These are phyloP conservation scores for Dalechampia spathulata DNA, from an alignment of 441 rosid genomes.

Conservation along the genomic window DNA sequence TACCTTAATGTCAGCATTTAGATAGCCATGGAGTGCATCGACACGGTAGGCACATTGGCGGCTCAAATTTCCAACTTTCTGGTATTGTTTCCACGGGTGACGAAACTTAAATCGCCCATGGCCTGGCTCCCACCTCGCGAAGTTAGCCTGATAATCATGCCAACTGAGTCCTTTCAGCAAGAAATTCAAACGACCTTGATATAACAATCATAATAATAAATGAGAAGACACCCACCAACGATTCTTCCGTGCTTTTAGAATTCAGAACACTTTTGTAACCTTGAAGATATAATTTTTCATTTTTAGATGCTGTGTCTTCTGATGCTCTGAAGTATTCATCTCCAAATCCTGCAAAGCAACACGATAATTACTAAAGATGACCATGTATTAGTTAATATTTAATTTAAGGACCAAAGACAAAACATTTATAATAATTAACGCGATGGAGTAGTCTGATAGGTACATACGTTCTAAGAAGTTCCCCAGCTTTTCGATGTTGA, in stretches of 20 bases:
- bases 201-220: too few relatives aligned
- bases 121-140: constrained; percentile 73
- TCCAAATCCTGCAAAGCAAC: constrained; percentile 46
- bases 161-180: background rate
- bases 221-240: constrained; percentile 37
- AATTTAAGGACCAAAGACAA: too few relatives aligned
- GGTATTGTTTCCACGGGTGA: constrained; percentile 71
- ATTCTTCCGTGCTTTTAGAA: constrained; percentile 58
- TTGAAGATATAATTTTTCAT: constrained; percentile 22
- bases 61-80: constrained; percentile 33
- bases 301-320: constrained; percentile 23
- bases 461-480: constrained; percentile 52
- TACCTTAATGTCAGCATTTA: constrained; percentile 32
- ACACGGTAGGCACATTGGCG: constrained; percentile 41
- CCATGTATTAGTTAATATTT: background rate
- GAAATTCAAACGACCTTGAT: background rate
- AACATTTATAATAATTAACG: too few relatives aligned
- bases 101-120: constrained; percentile 59
- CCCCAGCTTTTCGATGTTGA: constrained; percentile 52
- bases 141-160: constrained; percentile 40
- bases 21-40: constrained; percentile 39
- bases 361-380: too few relatives aligned
- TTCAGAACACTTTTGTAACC: constrained; percentile 49
- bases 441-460: too few relatives aligned
- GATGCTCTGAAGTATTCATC: constrained; percentile 34